These are phyloP conservation scores for Chlamydomonas schloesseri DNA, from an alignment of 139 green algal genomes.

Conservation along the genomic window DNA sequence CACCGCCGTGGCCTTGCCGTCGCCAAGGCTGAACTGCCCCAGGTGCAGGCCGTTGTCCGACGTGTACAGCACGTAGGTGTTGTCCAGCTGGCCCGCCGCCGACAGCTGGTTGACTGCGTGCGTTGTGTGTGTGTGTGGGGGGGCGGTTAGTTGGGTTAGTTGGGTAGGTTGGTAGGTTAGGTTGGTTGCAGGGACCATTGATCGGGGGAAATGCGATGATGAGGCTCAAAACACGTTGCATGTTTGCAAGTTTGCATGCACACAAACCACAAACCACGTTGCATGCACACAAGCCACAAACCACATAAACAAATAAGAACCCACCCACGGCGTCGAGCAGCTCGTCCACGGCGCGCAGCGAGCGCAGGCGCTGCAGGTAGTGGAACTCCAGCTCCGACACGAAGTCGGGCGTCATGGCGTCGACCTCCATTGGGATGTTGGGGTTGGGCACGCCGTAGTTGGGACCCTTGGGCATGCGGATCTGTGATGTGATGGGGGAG, in stretches of 20 bases:
- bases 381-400: neutral
- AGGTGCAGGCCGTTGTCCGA: conserved; percentile 49
- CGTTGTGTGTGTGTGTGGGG: no score
- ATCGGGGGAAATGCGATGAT: no score
- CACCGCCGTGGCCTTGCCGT: conserved; percentile 15
- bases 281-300: no score
- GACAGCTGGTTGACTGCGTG: conserved; percentile 19
- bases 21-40: neutral
- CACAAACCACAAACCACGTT: no score
- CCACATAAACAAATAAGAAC: no score
- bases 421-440: neutral
- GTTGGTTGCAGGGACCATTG: no score
- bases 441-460: conserved; percentile 1
- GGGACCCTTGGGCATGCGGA: neutral
- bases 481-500: no score
- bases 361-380: conserved; percentile 27
- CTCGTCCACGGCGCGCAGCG: conserved; percentile 37
- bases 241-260: no score
- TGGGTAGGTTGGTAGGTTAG: no score
- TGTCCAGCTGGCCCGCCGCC: conserved; percentile 25
- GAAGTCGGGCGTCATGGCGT: neutral
- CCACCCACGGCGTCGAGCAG: conserved; percentile 8
- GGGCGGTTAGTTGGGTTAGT: no score
- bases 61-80: conserved; percentile 47
- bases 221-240: no score